Base-by-base conservation (phyloP, 1,139 yeast species). In the Protomyces macrosporus region DNA sequence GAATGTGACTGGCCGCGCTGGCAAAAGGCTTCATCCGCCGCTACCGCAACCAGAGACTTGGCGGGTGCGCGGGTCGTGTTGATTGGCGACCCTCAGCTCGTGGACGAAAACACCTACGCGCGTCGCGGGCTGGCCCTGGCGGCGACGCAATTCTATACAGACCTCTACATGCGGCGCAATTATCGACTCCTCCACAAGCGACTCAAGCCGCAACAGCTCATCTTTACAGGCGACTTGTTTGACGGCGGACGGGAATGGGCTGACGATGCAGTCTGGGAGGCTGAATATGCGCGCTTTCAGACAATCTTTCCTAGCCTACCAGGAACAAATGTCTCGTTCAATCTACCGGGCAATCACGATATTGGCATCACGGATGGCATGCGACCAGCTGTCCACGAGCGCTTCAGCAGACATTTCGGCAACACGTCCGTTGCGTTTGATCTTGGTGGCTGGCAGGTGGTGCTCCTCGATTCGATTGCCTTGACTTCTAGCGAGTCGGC, bases 231-330 rank as follows among this genome's bases (percentile, higher is more conserved):
- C 0, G 98, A 93, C 72, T 75, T 91, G 65, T 89, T 91, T 72
- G 98, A 93, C 74, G 98, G 98, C 12, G 98, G 98, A 0, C 79
- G 98, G 65, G 90, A 88, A 67, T 90, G 97, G 96, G 53, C 36
- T n/a, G 79, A 79, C 6, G 84, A 84, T 69, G 78, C 76, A 3
- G 77, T 75, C 30, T 93, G 98, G 97, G 72, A 81, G 42, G 76
- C 79, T n/a, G 98, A 93, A 73, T 86, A 81, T 70, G 71, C 74
- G 35, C 77, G 98, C 64, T 93, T 88, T 73, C 81, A 82, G 70
- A 69, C 74, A 1, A 82, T 93, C 1, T 93, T 88, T 72, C 82
- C 76, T 68, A 63, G 55, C n/a, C 66, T 63, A 9, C 16, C 57
- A 10, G 59, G 55, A 3, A 45, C 36, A 4, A 45, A 36, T 6